Base-by-base conservation (phyloP, 768 basidiomycete genomes). In the Suillus spraguei region DNA sequence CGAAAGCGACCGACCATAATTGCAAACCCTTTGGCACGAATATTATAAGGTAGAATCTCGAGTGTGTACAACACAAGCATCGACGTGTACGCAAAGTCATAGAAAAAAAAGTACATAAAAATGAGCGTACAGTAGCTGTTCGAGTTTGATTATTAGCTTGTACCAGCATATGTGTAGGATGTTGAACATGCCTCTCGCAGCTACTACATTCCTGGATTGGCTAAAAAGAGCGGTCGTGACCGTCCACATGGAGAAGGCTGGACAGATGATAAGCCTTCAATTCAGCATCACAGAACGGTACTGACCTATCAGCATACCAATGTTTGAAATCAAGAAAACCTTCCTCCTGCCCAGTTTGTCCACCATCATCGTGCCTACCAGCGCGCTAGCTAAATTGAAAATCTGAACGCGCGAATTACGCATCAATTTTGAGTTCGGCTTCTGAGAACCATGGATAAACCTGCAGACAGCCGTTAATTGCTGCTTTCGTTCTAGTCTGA, bases 11-110 rank as follows among this genome's bases (percentile, higher is more conserved):
- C 17, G 63, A 87, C 88, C 87, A 92, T 91, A 39, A 91, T 71
- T 5, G 90, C 87, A 65, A 91, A 88, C 0, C 92, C 92, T 69
- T 88, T 91, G 10, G 92, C 92, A 60, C 94, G 87, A 63, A 94
- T 87, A 63, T 80, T 82, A 74, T 86, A 92, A 0, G 92, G 93
- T 5, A 95, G 74, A 66, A 95, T 94, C 72, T 95, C 94, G 63
- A 94, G 78, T 8, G 84, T 82, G 67, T 86, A 88, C 0, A 81
- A 69, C 42, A 85, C 75, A n/a, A 90, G 79, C 76, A 94, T 83
- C 7, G 93, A 90, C 1, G 88, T 88, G 71, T 92, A 93, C 35
- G 90, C 89, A 62, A 93, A 79, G 67, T 91, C 88, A 62, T 86
- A 86, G 36, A 73, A 68, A 67, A 78, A 79, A 33, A 77, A 74